Conservation (phyloP, 2,329 filamentous ascomycete genomes). For the Calonectria ilicicola region DNA sequence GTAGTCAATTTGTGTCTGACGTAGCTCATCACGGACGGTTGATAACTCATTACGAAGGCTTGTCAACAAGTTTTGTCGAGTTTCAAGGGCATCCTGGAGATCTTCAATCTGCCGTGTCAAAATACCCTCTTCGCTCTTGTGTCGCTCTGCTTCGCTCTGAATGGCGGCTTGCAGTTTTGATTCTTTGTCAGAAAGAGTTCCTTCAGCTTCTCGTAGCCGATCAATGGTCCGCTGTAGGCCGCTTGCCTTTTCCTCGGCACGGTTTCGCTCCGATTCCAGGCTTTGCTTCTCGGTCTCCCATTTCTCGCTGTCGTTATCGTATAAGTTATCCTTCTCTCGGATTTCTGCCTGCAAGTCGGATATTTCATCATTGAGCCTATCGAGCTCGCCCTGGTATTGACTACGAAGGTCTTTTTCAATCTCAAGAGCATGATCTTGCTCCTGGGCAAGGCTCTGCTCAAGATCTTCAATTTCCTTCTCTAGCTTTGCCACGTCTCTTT, state of each 20-base stretch:
- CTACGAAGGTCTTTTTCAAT: conserved; percentile 69
- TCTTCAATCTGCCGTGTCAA: conserved; percentile 81
- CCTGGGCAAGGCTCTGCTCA: conserved; percentile 61
- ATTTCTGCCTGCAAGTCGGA: conserved; percentile 73
- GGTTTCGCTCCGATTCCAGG: conserved; percentile 73
- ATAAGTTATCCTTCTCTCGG: conserved; percentile 76
- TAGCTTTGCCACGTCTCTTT: conserved; percentile 69
- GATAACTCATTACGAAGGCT: conserved; percentile 75
- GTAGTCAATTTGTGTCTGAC: conserved; percentile 74
- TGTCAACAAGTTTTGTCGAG: conserved; percentile 74
- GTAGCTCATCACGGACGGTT: conserved; percentile 75
- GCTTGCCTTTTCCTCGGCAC: conserved; percentile 74
- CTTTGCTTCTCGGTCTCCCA: conserved; percentile 75
- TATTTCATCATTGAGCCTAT: conserved; percentile 68
- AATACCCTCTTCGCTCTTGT: conserved; percentile 77
- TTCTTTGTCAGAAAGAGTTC: conserved; percentile 76
- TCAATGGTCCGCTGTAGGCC: conserved; percentile 79
- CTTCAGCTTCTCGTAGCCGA: conserved; percentile 75
- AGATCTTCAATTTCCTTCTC: conserved; percentile 61
- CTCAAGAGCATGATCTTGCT: conserved; percentile 69
- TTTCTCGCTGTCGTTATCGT: conserved; percentile 77
- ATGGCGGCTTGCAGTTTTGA: conserved; percentile 75
- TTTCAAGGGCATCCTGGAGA: conserved; percentile 77
- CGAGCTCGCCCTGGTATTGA: conserved; percentile 60
- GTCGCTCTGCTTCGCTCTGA: conserved; percentile 77